Evolutionary conservation across 805 yeast species (phyloP).

Genomic region (Candida michaelii): DNA sequence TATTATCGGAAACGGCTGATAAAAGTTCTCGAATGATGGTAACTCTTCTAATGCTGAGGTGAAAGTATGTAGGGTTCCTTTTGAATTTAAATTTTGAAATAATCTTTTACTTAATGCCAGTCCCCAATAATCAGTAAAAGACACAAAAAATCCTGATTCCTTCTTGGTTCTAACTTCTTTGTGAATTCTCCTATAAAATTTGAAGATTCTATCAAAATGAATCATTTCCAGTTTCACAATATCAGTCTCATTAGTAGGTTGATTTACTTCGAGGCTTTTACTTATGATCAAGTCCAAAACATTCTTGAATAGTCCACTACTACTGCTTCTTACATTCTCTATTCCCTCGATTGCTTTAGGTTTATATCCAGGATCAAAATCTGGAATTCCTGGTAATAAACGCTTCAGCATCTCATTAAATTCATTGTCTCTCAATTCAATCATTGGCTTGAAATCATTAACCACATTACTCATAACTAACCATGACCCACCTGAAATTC

Average conservation of each 20-base stretch:
- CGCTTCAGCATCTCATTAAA: conserved; percentile 48
- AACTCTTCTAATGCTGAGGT: conserved; percentile 31
- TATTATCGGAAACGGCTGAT: conserved; percentile 53
- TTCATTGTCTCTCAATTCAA: conserved; percentile 19
- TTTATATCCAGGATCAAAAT: conserved; percentile 36
- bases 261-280: not conserved
- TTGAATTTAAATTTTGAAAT: conserved; percentile 32
- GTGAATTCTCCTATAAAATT: conserved; percentile 54
- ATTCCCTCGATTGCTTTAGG: not conserved
- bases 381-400: conserved; percentile 57
- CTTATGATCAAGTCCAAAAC: not conserved
- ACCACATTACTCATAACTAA: conserved; percentile 47
- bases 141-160: conserved; percentile 51
- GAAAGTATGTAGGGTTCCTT: conserved; percentile 33
- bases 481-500: conserved; percentile 78
- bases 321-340: not conserved
- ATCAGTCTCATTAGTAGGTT: too few species aligned
- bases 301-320: not conserved
- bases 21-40: conserved; percentile 33
- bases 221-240: conserved; percentile 8
- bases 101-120: conserved; percentile 53
- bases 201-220: conserved; percentile 23
- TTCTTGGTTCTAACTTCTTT: conserved; percentile 53
- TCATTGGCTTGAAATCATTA: conserved; percentile 29
- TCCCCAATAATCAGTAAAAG: conserved; percentile 72